These are phyloP conservation scores for Fusarium sp. DNA, from an alignment of 2,329 filamentous ascomycete species.

Conservation along the genomic window DNA sequence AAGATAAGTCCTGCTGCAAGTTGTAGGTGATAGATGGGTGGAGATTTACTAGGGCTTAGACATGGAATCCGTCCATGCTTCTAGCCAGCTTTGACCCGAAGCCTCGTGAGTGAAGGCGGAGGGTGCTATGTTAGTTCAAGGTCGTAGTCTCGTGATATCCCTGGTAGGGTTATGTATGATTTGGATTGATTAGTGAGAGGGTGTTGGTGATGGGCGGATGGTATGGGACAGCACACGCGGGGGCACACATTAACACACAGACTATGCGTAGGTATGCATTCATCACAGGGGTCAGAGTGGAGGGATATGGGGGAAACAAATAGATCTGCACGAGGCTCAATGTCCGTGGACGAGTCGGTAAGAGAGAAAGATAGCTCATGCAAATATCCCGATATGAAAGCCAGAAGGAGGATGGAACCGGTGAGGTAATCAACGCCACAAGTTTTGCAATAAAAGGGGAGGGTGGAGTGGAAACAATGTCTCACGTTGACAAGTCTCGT, in stretches of 20 bases:
- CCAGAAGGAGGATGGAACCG: slow-evolving; percentile 37
- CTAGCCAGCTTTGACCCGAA: slow-evolving; percentile 20
- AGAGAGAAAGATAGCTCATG: slow-evolving; percentile 30
- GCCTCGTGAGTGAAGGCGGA: slow-evolving; percentile 36
- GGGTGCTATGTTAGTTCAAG: slow-evolving; percentile 18
- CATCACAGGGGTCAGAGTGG: slow-evolving; percentile 16
- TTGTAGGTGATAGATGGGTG: background rate
- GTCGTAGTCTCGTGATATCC: slow-evolving; percentile 26
- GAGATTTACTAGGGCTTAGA: slow-evolving; percentile 6
- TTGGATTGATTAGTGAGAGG: slow-evolving; percentile 24
- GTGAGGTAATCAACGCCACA: slow-evolving; percentile 49
- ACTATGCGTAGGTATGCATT: slow-evolving; percentile 1
- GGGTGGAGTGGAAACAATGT: slow-evolving; percentile 32
- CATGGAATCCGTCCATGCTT: slow-evolving; percentile 20
- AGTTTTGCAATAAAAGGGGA: slow-evolving; percentile 42
- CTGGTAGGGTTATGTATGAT: slow-evolving; percentile 26
- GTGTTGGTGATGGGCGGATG: slow-evolving; percentile 9
- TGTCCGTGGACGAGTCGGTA: slow-evolving; percentile 20
- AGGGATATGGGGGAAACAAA: slow-evolving; percentile 30
- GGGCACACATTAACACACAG: slow-evolving; percentile 17
- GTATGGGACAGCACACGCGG: slow-evolving; percentile 21
- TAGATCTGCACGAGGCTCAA: slow-evolving; percentile 32
- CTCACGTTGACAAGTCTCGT: slow-evolving; percentile 5
- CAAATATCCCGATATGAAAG: slow-evolving; percentile 34
- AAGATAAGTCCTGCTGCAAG: slow-evolving; percentile 2